These are phyloP conservation scores for Aspergillus eucalypticola DNA, from an alignment of 2,329 filamentous ascomycete species.

Conservation along the genomic window DNA sequence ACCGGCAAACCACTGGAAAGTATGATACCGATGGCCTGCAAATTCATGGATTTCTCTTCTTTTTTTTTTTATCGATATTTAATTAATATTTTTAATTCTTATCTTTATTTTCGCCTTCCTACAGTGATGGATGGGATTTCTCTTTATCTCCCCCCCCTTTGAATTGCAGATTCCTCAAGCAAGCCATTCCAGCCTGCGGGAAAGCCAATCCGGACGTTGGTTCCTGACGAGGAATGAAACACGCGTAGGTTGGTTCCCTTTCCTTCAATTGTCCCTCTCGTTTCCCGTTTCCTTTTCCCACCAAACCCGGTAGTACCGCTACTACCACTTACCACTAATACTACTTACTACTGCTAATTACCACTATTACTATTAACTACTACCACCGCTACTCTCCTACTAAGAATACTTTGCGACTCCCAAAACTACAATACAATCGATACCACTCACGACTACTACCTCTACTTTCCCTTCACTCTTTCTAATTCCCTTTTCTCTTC, in stretches of 20 bases:
- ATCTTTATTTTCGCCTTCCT: slow-evolving; percentile 3
- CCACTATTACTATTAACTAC: slow-evolving; percentile 5
- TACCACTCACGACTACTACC: slow-evolving; percentile 4
- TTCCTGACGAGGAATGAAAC: no score
- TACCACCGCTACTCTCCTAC: slow-evolving; percentile 4
- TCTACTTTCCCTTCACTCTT: background rate
- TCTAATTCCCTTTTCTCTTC: no score
- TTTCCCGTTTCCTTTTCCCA: slow-evolving; percentile 10
- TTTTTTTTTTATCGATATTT: background rate
- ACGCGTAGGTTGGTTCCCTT: no score
- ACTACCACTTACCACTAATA: slow-evolving; percentile 1
- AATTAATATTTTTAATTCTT: background rate
- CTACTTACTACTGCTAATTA: background rate
- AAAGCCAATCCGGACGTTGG: background rate
- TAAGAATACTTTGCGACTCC: background rate
- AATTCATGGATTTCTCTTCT: background rate
- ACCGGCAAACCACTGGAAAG: background rate
- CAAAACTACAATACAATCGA: background rate
- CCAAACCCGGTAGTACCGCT: background rate
- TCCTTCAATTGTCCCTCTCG: no score
- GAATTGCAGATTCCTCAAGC: slow-evolving; percentile 4
- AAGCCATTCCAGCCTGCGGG: background rate
- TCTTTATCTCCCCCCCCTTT: background rate
- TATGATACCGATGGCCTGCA: background rate
- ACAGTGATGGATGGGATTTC: background rate